Evolutionary conservation across 495 filamentous ascomycete species (phyloP).

Genomic region (Aspergillus cavernicola): DNA sequence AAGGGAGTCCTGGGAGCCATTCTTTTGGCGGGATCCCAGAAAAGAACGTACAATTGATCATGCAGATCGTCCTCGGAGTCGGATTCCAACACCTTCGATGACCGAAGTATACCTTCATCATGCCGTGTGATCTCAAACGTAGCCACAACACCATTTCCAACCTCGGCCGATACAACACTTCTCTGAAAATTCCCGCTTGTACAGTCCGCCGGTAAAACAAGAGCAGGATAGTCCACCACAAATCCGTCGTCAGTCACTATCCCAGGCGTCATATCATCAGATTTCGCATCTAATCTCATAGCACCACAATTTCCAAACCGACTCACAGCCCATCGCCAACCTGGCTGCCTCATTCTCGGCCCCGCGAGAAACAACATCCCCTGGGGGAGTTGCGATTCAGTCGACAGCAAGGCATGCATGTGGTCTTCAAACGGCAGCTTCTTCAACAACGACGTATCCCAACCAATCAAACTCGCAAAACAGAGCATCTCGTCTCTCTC

Average conservation of each 20-base stretch:
- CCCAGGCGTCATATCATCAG: slow-evolving; percentile 4
- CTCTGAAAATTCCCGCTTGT: background rate
- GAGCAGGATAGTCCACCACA: background rate
- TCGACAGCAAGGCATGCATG: slow-evolving; percentile 3
- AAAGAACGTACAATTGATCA: background rate
- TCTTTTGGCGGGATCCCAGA: background rate
- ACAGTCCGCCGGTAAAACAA: background rate
- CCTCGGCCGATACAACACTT: background rate
- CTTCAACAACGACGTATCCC: slow-evolving; percentile 3
- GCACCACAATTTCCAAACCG: slow-evolving; percentile 4
- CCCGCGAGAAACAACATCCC: slow-evolving; percentile 5
- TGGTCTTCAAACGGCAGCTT: slow-evolving; percentile 2
- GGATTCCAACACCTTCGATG: background rate
- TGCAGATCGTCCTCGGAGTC: background rate
- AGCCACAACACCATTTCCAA: background rate
- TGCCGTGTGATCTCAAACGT: background rate
- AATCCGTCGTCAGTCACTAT: background rate
- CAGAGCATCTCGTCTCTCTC: slow-evolving; percentile 7
- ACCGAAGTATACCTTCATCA: background rate
- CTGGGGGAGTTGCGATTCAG: background rate
- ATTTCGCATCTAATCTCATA: background rate
- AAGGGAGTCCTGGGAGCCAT: background rate
- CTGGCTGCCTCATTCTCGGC: slow-evolving; percentile 1
- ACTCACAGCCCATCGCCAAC: slow-evolving; percentile 5
- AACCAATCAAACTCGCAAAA: slow-evolving; percentile 7